A percentile compares a stretch with the other conserved stretches of the same genome.
Conservation (phyloP, 129 eudicot genomes). For the Tanacetum coccineum region DNA sequence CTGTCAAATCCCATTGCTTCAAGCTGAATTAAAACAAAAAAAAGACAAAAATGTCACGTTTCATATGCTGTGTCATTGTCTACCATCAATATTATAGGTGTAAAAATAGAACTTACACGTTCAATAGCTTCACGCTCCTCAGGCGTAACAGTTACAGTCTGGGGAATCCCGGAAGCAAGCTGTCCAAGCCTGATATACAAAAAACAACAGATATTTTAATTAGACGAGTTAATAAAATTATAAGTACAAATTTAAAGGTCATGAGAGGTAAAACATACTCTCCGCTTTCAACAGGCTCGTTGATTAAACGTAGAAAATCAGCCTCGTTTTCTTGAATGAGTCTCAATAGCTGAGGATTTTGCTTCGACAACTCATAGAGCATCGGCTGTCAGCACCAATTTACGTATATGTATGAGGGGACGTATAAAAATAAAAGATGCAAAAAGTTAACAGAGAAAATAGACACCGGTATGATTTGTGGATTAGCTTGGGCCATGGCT, state of each 20-base stretch:
- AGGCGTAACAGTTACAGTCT: constrained; percentile 58
- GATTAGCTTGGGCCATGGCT: constrained; percentile 82
- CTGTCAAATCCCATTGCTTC: constrained; percentile 84
- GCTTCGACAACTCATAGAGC: constrained; percentile 86
- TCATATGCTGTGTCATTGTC: neutral
- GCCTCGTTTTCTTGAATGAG: constrained; percentile 71
- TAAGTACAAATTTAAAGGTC: neutral
- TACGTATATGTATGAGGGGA: neutral
- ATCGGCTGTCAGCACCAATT: constrained; percentile 52
- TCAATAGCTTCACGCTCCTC: constrained; percentile 84
- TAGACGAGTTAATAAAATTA: neutral
- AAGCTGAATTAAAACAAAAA: constrained; percentile 36
- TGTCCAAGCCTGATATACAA: constrained; percentile 43
- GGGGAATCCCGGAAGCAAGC: constrained; percentile 52
- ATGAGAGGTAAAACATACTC: constrained; percentile 40
- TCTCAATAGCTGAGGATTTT: constrained; percentile 66
- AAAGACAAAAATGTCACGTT: neutral
- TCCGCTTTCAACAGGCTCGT: constrained; percentile 80
- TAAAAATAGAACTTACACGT: constrained; percentile 44
- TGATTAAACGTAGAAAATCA: constrained; percentile 68
- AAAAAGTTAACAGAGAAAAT: neutral
- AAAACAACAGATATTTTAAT: neutral
- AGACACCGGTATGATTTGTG: constrained; percentile 80
- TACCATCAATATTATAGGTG: neutral
- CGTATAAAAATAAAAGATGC: neutral